phyloP scores from a whole-genome alignment of 202 grass and related monocot genomes.

The Carex sylvatica region DNA sequence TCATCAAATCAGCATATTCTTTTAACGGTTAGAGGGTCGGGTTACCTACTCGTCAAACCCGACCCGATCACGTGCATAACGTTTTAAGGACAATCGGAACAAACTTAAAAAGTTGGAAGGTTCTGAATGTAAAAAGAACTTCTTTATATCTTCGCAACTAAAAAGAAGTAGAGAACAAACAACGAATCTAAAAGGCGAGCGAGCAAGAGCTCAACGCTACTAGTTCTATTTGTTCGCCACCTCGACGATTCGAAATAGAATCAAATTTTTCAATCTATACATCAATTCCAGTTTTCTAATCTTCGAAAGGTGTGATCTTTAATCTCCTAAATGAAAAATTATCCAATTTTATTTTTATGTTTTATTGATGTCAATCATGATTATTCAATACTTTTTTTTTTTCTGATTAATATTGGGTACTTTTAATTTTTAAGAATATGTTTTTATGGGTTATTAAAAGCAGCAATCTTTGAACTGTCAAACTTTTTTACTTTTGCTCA shows the following conservation, averaged over 20 bases:
- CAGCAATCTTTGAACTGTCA: slow-evolving; percentile 4
- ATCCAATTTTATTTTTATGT: background rate
- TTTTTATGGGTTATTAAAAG: slow-evolving; percentile 10
- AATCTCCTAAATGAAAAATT: background rate
- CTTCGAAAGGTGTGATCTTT: background rate
- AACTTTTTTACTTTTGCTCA: too few species aligned
- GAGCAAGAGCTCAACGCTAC: background rate
- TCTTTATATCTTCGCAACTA: background rate
- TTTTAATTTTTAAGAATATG: background rate
- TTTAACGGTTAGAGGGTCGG: background rate
- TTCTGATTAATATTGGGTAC: background rate
- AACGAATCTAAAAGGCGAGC: background rate
- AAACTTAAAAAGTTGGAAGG: slow-evolving; percentile 6
- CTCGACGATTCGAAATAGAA: background rate
- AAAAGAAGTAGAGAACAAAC: background rate
- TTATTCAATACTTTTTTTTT: slow-evolving; percentile 15
- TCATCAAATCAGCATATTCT: too few species aligned
- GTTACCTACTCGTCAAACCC: background rate
- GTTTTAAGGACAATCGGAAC: background rate
- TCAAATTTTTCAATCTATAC: background rate
- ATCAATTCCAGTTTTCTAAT: background rate
- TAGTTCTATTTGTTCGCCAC: background rate
- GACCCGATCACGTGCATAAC: background rate
- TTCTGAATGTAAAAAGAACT: background rate
- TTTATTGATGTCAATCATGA: slow-evolving; percentile 1